phyloP scores from a whole-genome alignment of 2,329 filamentous ascomycete species.

The Fusarium brachygibbosum region DNA sequence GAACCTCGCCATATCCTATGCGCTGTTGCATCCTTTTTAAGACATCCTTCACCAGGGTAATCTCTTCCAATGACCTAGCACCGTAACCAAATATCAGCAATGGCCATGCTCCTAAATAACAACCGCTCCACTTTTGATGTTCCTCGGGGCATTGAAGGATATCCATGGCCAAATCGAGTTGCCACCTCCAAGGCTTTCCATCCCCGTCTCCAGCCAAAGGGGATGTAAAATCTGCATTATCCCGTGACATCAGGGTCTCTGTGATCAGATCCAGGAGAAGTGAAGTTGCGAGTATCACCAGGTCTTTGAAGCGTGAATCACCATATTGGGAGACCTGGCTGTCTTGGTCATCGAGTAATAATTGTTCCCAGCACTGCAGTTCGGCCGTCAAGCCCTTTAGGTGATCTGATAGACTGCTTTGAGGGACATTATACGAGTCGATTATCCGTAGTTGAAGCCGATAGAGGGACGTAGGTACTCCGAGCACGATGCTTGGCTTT shows the following conservation, averaged over 20 bases:
- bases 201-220: no score
- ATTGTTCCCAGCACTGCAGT: not conserved
- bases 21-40: not conserved
- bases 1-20: not conserved
- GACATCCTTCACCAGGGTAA: not conserved
- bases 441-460: not conserved
- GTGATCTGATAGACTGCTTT: not conserved
- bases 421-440: not conserved
- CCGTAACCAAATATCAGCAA: slow-evolving; percentile 1
- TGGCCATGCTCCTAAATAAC: slow-evolving; percentile 1
- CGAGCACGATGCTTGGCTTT: not conserved
- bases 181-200: not conserved
- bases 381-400: not conserved
- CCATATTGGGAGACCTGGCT: not conserved
- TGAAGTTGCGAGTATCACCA: not conserved
- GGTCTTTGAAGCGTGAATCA: not conserved
- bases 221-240: no score
- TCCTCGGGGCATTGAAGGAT: not conserved
- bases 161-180: not conserved
- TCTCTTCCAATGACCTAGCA: not conserved
- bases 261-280: not conserved
- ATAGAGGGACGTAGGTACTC: not conserved
- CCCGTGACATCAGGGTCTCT: not conserved
- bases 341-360: not conserved
- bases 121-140: not conserved